Evolutionary conservation across 1,284 basidiomycete species (phyloP).

Genomic region (Pyrrhoderma noxium): DNA sequence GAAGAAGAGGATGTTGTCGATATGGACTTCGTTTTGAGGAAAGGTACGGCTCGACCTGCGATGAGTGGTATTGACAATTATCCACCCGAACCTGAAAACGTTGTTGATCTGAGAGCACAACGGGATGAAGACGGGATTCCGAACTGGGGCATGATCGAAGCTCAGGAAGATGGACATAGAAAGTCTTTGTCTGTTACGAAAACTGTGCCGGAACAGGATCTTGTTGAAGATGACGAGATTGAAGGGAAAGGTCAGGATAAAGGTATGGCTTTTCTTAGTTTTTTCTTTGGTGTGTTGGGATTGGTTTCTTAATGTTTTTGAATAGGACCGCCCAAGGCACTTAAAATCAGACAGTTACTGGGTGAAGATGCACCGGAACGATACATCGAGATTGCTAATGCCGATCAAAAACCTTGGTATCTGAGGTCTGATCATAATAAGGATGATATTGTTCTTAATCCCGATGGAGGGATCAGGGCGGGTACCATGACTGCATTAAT

Average conservation of each 20-base stretch:
- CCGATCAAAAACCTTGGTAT: conserved; percentile 71
- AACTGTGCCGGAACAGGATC: background rate
- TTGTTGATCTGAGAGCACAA: background rate
- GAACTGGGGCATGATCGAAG: no score
- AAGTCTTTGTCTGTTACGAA: conserved; percentile 8
- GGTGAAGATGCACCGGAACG: conserved; percentile 17
- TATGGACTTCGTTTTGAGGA: conserved; percentile 47
- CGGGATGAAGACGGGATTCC: background rate
- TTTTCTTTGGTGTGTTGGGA: background rate
- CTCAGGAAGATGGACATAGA: conserved; percentile 4
- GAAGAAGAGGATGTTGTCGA: conserved; percentile 55
- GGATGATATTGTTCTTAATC: conserved; percentile 78
- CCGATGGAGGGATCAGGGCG: conserved; percentile 77
- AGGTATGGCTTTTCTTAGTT: background rate
- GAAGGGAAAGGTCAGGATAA: conserved; percentile 11
- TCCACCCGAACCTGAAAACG: conserved; percentile 4
- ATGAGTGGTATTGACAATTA: conserved; percentile 19
- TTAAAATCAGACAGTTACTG: conserved; percentile 16
- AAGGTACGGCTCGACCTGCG: conserved; percentile 23
- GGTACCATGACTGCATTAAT: conserved; percentile 84
- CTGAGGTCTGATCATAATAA: conserved; percentile 74
- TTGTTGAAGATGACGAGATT: conserved; percentile 15
- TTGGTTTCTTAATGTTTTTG: background rate
- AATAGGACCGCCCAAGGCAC: conserved; percentile 8
- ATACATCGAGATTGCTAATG: conserved; percentile 16